Base-by-base conservation (phyloP, 257 asterid species). In the Mitragyna speciosa region DNA sequence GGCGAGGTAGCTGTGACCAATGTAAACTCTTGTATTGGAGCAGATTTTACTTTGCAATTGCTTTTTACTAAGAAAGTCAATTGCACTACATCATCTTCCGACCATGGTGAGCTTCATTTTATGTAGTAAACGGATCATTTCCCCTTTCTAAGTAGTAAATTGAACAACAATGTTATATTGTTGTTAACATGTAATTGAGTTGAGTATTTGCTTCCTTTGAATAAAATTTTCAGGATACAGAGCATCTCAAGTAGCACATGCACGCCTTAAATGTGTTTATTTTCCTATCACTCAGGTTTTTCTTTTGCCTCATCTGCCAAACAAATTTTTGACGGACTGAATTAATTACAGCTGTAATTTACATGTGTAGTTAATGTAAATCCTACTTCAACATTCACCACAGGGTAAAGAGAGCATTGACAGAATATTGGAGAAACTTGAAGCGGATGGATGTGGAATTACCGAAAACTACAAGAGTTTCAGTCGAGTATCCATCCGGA, bases 1-100 rank as follows among this genome's bases (percentile, higher is more conserved):
- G 98, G 98, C 54, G 98, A 92, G 83, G 93, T 88, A 33, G 96
- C 92, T 6, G 84, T 79, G 3, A 89, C 98, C 43, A 89, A 93
- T 87, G 54, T 87, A 71, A 88, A 70, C 75, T 88, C 98, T 4
- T 84, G 93, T 82, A 85, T 87, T 71, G 97, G 97, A 80, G 88
- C 91, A 0, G 85, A 90, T 4, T 93, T 93, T 82, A 47, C 80
- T 72, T 64, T 90, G 72, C 90, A 88, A 76, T 87, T 93, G 75
- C 89, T 66, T 58, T 87, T 79, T 83, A 84, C 52, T 49, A 81
- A 56, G 33, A 83, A 76, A n/a, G 72, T 83, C 24, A 33, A 12
- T 41, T 48, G 36, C 6, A 12, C 31, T 73, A 10, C 80, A 49
- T 72, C 88, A 74, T 28, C 59, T 47, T 63, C 26, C 72, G 75